A percentile compares a stretch with the other conserved stretches of the same genome.
phyloP scores from a whole-genome alignment of 2,329 filamentous ascomycete species.

The Corynespora cassiicola region DNA sequence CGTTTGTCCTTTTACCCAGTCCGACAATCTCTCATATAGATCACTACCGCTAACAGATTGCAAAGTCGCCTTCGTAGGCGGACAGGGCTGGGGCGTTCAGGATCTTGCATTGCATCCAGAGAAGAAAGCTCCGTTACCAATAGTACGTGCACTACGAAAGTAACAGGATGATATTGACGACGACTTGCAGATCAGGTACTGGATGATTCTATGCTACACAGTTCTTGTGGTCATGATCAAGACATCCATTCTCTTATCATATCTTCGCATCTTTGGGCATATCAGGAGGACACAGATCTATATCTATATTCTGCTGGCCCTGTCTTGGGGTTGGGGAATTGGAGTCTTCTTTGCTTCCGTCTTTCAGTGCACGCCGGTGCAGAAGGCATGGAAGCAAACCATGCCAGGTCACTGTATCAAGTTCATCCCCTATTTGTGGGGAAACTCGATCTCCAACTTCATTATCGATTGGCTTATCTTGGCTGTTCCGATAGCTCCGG shows the following conservation, averaged over 20 bases:
- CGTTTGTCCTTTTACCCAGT: neutral
- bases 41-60: neutral
- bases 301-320: conserved; percentile 1
- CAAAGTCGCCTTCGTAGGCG: conserved; percentile 1
- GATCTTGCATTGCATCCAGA: conserved; percentile 1
- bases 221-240: conserved; percentile 1
- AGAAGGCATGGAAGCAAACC: neutral
- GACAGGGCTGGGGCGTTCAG: neutral
- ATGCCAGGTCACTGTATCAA: conserved; percentile 1
- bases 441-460: conserved; percentile 2
- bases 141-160: neutral
- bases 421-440: neutral
- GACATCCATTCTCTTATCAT: conserved; percentile 1
- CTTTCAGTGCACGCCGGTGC: conserved; percentile 1
- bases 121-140: neutral
- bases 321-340: conserved; percentile 1
- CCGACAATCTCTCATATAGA: no score
- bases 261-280: neutral
- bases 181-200: neutral
- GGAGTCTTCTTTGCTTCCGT: neutral
- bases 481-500: neutral
- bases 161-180: neutral
- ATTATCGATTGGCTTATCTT: conserved; percentile 1
- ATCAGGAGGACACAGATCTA: neutral
- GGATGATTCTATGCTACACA: neutral